phyloP scores from a whole-genome alignment of 1,284 basidiomycete genomes.

The Irpex sp. region DNA sequence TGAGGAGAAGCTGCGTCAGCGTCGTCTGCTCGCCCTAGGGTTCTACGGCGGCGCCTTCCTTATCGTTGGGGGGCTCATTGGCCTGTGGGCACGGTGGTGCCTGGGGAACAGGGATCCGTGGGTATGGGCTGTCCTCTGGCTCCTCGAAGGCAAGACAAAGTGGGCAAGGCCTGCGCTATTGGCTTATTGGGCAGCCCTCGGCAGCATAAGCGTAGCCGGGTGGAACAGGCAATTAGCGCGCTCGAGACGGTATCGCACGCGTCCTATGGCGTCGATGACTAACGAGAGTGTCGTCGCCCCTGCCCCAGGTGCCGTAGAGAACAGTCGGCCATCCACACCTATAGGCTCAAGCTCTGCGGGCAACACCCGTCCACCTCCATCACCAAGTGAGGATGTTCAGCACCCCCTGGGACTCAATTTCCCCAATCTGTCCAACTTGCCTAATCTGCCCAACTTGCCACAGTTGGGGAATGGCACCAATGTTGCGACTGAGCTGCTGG shows the following conservation, averaged over 20 bases:
- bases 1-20: conserved; percentile 82
- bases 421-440: conserved; percentile 42
- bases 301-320: conserved; percentile 12
- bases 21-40: conserved; percentile 80
- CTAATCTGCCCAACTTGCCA: conserved; percentile 40
- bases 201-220: conserved; percentile 82
- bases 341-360: conserved; percentile 13
- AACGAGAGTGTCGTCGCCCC: conserved; percentile 15
- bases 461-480: conserved; percentile 42
- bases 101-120: conserved; percentile 85
- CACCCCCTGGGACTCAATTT: conserved; percentile 43
- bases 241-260: conserved; percentile 61
- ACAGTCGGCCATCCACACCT: conserved; percentile 1
- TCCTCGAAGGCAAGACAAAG: conserved; percentile 69
- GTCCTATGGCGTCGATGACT: conserved; percentile 29
- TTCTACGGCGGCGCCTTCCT: conserved; percentile 82
- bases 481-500: conserved; percentile 79
- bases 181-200: conserved; percentile 82
- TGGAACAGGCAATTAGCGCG: conserved; percentile 89
- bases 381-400: conserved; percentile 21
- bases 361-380: conserved; percentile 23
- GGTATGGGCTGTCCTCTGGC: conserved; percentile 78
- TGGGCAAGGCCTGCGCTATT: conserved; percentile 86
- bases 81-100: conserved; percentile 90
- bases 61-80: conserved; percentile 84